Conservation (phyloP, 179 eudicot species). For the Beta macrorhiza region DNA sequence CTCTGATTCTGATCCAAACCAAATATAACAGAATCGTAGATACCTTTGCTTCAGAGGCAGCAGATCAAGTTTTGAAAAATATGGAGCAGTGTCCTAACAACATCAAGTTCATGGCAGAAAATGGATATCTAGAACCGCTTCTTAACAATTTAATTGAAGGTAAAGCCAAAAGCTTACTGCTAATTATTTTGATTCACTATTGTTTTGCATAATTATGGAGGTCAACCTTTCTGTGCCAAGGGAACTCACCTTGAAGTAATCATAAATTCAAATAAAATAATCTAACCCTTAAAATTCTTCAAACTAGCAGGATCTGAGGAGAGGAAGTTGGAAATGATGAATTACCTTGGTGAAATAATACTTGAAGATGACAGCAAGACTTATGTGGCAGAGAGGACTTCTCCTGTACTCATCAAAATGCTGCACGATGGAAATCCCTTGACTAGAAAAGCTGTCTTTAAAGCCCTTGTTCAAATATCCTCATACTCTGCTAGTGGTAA, state of each 20-base stretch:
- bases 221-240: constrained; percentile 2
- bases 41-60: constrained; percentile 64
- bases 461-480: constrained; percentile 64
- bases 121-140: constrained; percentile 74
- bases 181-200: not conserved
- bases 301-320: constrained; percentile 57
- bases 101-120: constrained; percentile 82
- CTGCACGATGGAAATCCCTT: constrained; percentile 48
- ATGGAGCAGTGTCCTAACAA: constrained; percentile 56
- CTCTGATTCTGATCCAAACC: constrained; percentile 62
- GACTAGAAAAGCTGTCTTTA: constrained; percentile 57
- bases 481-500: constrained; percentile 47
- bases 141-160: constrained; percentile 61
- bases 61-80: constrained; percentile 60
- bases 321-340: constrained; percentile 63
- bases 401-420: constrained; percentile 69
- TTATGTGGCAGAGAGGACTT: constrained; percentile 57
- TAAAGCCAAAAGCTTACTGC: constrained; percentile 26
- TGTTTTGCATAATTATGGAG: not conserved
- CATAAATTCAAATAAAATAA: constrained; percentile 4
- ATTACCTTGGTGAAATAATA: constrained; percentile 66
- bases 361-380: constrained; percentile 58
- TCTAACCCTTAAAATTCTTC: not conserved
- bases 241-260: not conserved
- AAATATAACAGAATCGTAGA: constrained; percentile 59